Percentiles rank a stretch among this genome's conserved stretches.
phyloP scores from a whole-genome alignment of 352 stramenopile genomes.

The Pythium phragmitis region DNA sequence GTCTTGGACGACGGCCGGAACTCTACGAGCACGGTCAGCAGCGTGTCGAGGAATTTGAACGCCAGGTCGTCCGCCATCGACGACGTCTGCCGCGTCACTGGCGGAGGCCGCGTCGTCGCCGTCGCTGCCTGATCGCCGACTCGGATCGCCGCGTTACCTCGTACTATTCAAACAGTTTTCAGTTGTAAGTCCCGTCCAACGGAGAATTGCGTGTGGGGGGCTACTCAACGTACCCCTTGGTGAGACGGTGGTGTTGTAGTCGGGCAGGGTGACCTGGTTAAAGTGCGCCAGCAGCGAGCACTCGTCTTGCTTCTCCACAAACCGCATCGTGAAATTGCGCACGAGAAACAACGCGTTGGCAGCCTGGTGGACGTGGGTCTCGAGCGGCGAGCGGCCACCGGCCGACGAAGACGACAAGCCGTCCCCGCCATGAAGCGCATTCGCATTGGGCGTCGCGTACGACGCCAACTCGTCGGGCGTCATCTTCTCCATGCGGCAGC shows the following conservation, averaged over 20 bases:
- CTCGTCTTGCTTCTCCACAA: conserved; percentile 69
- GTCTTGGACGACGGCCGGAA: conserved; percentile 55
- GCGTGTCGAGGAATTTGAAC: conserved; percentile 60
- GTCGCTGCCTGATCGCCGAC: conserved; percentile 20
- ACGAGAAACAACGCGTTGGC: conserved; percentile 75
- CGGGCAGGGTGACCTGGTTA: conserved; percentile 35
- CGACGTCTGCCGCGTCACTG: conserved; percentile 13
- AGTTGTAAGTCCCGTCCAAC: no score
- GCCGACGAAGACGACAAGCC: no score
- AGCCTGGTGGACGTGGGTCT: conserved; percentile 47
- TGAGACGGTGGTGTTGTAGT: conserved; percentile 33
- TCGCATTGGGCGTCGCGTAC: conserved; percentile 28
- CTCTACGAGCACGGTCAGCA: conserved; percentile 60
- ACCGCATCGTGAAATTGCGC: conserved; percentile 69
- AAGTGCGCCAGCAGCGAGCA: conserved; percentile 64
- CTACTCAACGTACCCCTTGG: conserved; percentile 28
- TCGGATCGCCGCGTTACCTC: conserved; percentile 33
- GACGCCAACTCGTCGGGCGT: conserved; percentile 44
- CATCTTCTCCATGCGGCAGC: conserved; percentile 59
- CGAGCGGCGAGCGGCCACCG: conserved; percentile 29
- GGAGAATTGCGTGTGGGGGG: background rate
- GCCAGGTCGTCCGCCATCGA: conserved; percentile 54
- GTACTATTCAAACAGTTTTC: conserved; percentile 17
- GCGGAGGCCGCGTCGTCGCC: background rate
- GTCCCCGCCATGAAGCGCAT: conserved; percentile 3